Conservation (phyloP, 2,329 filamentous ascomycete genomes). For the Calonectria honghensis region DNA sequence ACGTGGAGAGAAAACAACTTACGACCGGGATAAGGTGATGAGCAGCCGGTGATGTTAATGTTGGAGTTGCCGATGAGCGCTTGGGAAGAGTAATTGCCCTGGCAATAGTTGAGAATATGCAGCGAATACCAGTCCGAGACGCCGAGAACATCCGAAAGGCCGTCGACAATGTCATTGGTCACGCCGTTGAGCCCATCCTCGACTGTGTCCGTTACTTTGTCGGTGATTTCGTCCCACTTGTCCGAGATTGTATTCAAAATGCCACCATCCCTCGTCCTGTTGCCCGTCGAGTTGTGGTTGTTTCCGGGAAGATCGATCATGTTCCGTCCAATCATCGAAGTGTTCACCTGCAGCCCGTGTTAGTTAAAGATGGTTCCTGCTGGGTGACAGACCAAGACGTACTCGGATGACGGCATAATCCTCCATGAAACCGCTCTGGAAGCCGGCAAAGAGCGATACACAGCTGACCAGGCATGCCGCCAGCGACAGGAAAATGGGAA, state of each 20-base stretch:
- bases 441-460: slow-evolving; percentile 26
- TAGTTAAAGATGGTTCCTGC: background rate
- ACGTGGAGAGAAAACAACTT: slow-evolving; percentile 4
- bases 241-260: background rate
- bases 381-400: background rate
- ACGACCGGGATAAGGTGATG: slow-evolving; percentile 14
- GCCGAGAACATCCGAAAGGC: background rate
- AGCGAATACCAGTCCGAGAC: slow-evolving; percentile 23
- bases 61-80: slow-evolving; percentile 4
- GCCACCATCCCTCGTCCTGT: background rate
- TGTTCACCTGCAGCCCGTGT: slow-evolving; percentile 2
- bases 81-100: slow-evolving; percentile 1
- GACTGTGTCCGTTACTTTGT: slow-evolving; percentile 14
- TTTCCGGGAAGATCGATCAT: slow-evolving; percentile 22
- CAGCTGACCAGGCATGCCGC: slow-evolving; percentile 23
- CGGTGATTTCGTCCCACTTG: slow-evolving; percentile 21
- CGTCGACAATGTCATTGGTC: slow-evolving; percentile 13
- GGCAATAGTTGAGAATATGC: slow-evolving; percentile 23
- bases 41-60: slow-evolving; percentile 21
- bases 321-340: slow-evolving; percentile 19
- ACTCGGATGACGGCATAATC: slow-evolving; percentile 27
- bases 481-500: slow-evolving; percentile 27
- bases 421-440: slow-evolving; percentile 28
- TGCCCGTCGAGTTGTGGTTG: slow-evolving; percentile 16
- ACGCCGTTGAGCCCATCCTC: slow-evolving; percentile 19